phyloP scores from a whole-genome alignment of 345 rosid genomes.

The Hibiscus mutabilis region DNA sequence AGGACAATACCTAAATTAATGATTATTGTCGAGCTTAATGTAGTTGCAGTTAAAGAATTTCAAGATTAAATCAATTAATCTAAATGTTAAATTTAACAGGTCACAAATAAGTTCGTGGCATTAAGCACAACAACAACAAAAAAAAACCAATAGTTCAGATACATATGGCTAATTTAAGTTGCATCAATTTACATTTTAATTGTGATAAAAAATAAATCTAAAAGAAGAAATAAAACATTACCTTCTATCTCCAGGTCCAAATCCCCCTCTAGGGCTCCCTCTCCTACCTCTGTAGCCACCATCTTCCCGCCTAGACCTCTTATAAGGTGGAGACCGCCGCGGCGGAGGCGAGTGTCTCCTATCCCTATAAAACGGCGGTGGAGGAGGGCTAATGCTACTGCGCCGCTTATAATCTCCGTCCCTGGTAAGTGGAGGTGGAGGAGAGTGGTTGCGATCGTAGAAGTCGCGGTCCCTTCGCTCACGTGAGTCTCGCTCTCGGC shows the following conservation, averaged over 20 bases:
- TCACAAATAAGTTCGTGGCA: background rate
- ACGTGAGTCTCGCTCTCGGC: slow-evolving; percentile 74
- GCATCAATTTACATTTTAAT: background rate
- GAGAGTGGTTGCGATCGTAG: slow-evolving; percentile 66
- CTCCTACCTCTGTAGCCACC: slow-evolving; percentile 77
- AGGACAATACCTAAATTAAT: background rate
- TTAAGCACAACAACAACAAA: background rate
- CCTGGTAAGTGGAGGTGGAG: slow-evolving; percentile 50
- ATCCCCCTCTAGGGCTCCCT: slow-evolving; percentile 78
- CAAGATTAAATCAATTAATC: background rate
- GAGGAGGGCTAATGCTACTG: slow-evolving; percentile 70
- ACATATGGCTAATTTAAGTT: background rate
- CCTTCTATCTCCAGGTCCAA: slow-evolving; percentile 82
- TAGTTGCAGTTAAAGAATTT: background rate
- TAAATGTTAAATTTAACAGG: background rate
- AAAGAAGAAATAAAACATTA: slow-evolving; percentile 9
- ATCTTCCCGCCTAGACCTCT: slow-evolving; percentile 85
- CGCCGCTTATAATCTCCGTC: slow-evolving; percentile 76
- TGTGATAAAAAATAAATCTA: background rate
- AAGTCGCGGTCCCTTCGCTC: slow-evolving; percentile 71
- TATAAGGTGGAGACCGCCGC: slow-evolving; percentile 81
- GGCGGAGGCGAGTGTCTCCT: slow-evolving; percentile 62
- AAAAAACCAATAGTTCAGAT: background rate
- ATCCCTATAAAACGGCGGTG: slow-evolving; percentile 60
- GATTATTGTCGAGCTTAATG: background rate